A percentile compares a stretch with the other conserved stretches of the same genome.
These are phyloP conservation scores for Suhomyces yuchorum DNA, from an alignment of 1,139 yeast species.

Conservation along the genomic window DNA sequence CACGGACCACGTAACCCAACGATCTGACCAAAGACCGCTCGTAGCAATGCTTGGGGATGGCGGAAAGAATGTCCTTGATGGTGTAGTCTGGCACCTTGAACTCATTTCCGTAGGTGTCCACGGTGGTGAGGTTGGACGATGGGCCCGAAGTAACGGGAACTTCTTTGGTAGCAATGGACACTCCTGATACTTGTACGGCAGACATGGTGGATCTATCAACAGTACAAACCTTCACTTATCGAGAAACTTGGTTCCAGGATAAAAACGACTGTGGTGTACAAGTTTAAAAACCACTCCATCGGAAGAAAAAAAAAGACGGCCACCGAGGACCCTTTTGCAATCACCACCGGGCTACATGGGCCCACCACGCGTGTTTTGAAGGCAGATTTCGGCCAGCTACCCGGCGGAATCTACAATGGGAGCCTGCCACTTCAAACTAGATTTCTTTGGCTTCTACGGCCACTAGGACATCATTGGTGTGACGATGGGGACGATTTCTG, in stretches of 20 bases:
- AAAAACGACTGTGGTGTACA: neutral
- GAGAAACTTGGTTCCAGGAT: neutral
- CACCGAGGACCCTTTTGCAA: neutral
- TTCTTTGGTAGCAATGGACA: conserved; percentile 21
- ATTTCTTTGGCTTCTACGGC: too few species aligned
- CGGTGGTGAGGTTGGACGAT: conserved; percentile 36
- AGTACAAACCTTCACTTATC: neutral
- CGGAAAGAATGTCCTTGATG: conserved; percentile 60
- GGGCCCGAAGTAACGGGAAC: conserved; percentile 25
- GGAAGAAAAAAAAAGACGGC: neutral
- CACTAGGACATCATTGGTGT: too few species aligned
- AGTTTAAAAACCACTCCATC: neutral
- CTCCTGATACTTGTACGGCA: conserved; percentile 11
- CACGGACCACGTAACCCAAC: conserved; percentile 59
- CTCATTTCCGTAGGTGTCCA: conserved; percentile 57
- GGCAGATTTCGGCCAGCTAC: neutral
- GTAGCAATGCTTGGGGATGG: conserved; percentile 65
- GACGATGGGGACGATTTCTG: too few species aligned
- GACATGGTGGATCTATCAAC: conserved; percentile 7
- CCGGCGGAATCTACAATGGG: too few species aligned
- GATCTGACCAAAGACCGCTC: conserved; percentile 54
- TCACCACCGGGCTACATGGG: neutral
- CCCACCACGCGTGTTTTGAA: neutral
- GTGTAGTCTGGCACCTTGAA: conserved; percentile 65
- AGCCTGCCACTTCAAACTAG: too few species aligned